A percentile compares a stretch with the other conserved stretches of the same genome.
Conservation (phyloP, 2,329 filamentous ascomycete genomes). For the Fusarium sp. region DNA sequence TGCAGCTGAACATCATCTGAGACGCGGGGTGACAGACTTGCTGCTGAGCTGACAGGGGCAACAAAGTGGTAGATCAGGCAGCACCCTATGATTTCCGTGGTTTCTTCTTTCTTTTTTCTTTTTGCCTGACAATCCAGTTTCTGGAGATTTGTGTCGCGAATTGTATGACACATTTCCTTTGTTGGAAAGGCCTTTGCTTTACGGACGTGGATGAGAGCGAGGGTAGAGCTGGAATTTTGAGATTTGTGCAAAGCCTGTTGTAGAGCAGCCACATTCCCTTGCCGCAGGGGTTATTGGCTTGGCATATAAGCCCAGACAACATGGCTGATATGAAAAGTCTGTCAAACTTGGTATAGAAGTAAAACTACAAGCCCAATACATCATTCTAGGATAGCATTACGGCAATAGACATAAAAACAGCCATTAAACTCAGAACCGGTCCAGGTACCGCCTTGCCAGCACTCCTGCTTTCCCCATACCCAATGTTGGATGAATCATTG, state of each 20-base stretch:
- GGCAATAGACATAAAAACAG: fast-evolving
- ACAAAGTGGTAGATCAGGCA: no score
- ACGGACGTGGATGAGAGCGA: no score
- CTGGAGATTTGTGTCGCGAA: no score
- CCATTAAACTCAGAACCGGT: fast-evolving
- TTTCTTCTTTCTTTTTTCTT: no score
- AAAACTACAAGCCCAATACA: fast-evolving
- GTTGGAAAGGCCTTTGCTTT: no score
- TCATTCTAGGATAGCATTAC: neutral
- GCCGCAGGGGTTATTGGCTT: neutral
- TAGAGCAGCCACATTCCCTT: neutral
- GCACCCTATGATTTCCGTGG: no score
- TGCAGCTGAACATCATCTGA: neutral
- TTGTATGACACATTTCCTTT: no score
- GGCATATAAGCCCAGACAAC: neutral
- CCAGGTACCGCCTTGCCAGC: neutral
- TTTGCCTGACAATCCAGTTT: no score
- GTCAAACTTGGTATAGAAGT: no score
- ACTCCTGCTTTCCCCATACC: neutral
- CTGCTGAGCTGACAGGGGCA: neutral
- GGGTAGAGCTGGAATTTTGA: no score
- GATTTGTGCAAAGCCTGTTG: neutral
- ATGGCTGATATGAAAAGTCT: no score
- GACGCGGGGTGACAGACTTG: neutral
- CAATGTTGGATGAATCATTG: slow-evolving; percentile 8